These are phyloP conservation scores for Phellopilus nigrolimitatus DNA, from an alignment of 1,284 basidiomycete species.

Conservation along the genomic window DNA sequence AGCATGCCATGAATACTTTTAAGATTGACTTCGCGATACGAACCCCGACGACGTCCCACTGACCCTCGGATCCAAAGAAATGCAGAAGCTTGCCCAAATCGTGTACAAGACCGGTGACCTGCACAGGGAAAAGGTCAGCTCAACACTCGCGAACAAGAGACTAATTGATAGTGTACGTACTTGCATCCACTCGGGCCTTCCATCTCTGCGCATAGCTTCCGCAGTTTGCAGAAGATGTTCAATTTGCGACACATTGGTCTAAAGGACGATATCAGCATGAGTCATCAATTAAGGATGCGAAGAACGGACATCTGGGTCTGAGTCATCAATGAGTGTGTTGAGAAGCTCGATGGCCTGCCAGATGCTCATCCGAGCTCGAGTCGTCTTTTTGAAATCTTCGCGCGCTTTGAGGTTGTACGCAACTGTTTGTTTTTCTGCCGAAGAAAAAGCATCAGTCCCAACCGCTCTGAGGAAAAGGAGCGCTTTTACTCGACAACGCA, in stretches of 20 bases:
- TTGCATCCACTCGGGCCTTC: constrained; percentile 90
- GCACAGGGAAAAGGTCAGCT: constrained; percentile 35
- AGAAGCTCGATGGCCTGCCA: constrained; percentile 93
- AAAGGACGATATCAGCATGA: constrained; percentile 14
- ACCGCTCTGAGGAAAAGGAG: background rate
- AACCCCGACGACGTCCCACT: constrained; percentile 90
- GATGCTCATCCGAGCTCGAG: constrained; percentile 65
- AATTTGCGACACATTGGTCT: constrained; percentile 81
- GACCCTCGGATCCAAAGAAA: constrained; percentile 80
- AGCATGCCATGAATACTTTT: background rate
- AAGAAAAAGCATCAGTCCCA: background rate
- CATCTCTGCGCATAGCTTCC: constrained; percentile 85
- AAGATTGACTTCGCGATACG: constrained; percentile 27
- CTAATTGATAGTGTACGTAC: constrained; percentile 33
- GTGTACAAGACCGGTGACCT: constrained; percentile 80
- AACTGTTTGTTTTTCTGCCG: constrained; percentile 79
- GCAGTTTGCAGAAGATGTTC: constrained; percentile 90
- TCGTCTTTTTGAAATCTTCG: constrained; percentile 63
- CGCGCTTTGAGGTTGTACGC: constrained; percentile 77
- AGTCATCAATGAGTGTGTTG: constrained; percentile 84
- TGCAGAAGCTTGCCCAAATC: constrained; percentile 84
- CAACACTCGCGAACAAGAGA: constrained; percentile 35
- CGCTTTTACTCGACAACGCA: constrained; percentile 29
- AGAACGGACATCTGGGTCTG: constrained; percentile 71
- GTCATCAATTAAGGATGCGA: constrained; percentile 8